A percentile compares a stretch with the other conserved stretches of the same genome.
These are phyloP conservation scores for Nitzschia sp. DNA, from an alignment of 108 stramenopile genomes.

Conservation along the genomic window DNA sequence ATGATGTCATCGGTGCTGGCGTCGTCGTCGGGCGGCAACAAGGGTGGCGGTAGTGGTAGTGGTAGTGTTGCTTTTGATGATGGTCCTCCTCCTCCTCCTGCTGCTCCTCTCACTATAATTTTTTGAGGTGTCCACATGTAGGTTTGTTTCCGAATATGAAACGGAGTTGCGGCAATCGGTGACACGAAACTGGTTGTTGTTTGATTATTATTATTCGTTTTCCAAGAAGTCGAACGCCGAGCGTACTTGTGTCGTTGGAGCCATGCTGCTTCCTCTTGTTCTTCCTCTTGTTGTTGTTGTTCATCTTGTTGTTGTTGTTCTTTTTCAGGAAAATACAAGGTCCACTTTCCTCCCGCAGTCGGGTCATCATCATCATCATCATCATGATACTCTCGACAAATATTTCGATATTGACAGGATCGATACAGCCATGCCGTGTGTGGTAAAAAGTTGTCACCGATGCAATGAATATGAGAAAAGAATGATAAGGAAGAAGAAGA, in stretches of 20 bases:
- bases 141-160: background rate
- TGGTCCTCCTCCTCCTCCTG: too few relatives aligned
- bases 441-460: constrained; percentile 30
- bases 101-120: too few relatives aligned
- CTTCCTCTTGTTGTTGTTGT: too few relatives aligned
- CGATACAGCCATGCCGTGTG: constrained; percentile 30
- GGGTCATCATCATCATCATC: background rate
- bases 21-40: too few relatives aligned
- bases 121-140: background rate
- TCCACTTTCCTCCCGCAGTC: background rate
- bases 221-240: background rate
- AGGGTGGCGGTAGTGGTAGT: background rate
- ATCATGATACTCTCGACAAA: constrained; percentile 19
- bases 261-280: too few relatives aligned
- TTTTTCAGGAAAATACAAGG: background rate
- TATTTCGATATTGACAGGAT: constrained; percentile 42
- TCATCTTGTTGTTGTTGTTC: background rate
- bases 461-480: constrained; percentile 27
- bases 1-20: background rate
- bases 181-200: background rate
- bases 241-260: background rate
- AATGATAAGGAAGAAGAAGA: too few relatives aligned
- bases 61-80: background rate
- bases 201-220: too few relatives aligned
- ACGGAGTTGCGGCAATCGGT: background rate